phyloP scores from a whole-genome alignment of 2,329 filamentous ascomycete species.

The Elsinoe batatas region DNA sequence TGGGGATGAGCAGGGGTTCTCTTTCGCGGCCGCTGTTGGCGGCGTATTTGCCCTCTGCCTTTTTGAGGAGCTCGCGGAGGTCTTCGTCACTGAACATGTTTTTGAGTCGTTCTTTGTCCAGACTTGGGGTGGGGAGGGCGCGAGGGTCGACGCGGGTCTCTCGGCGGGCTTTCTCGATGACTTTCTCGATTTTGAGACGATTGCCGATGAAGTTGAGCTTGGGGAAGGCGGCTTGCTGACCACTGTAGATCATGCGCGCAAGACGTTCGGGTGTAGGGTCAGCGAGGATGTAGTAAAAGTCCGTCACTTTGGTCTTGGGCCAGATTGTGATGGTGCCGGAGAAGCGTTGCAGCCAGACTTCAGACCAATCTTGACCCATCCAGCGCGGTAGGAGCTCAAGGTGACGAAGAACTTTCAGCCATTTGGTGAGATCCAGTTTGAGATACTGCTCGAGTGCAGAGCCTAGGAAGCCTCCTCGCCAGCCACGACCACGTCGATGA shows the following conservation, averaged over 20 bases:
- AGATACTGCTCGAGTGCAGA: conserved; percentile 89
- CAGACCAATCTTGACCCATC: conserved; percentile 90
- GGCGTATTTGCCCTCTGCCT: conserved; percentile 25
- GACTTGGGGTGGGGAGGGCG: conserved; percentile 23
- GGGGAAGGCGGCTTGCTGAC: conserved; percentile 80
- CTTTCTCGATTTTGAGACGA: conserved; percentile 69
- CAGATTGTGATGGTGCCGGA: conserved; percentile 92
- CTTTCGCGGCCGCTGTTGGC: conserved; percentile 5
- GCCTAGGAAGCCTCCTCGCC: conserved; percentile 91
- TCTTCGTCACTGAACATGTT: conserved; percentile 39
- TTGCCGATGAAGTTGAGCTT: conserved; percentile 89
- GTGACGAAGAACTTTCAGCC: conserved; percentile 88
- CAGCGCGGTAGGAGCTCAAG: conserved; percentile 84
- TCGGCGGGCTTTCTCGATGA: conserved; percentile 49
- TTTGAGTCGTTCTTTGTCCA: conserved; percentile 17
- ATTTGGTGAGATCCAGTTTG: conserved; percentile 94
- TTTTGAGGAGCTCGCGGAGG: conserved; percentile 31
- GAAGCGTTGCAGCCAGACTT: conserved; percentile 93
- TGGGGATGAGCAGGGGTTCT: conserved; percentile 18
- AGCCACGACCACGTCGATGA: conserved; percentile 83
- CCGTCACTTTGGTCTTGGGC: conserved; percentile 68
- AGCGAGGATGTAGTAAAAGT: conserved; percentile 77
- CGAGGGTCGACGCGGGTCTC: conserved; percentile 28
- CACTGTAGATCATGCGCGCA: conserved; percentile 80
- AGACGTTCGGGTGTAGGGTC: conserved; percentile 69